Percentiles rank a stretch among this genome's conserved stretches.
phyloP scores from a whole-genome alignment of 129 eudicot genomes.

The Lactuca saligna region DNA sequence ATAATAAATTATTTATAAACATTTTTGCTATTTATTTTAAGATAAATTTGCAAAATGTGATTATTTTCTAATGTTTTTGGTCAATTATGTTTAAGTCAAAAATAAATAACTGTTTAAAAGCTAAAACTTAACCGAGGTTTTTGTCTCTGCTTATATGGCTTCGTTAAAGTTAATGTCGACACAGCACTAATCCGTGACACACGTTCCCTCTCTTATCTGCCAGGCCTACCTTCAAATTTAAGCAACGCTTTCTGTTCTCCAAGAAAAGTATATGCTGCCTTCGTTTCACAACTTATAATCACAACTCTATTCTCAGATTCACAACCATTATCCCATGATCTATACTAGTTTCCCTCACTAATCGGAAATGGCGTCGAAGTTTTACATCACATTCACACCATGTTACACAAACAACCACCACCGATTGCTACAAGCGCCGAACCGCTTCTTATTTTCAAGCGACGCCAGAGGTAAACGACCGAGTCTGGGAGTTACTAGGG shows the following conservation, averaged over 20 bases:
- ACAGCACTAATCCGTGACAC: conserved; percentile 4
- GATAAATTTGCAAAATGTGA: too few relatives aligned
- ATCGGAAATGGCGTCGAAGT: conserved; percentile 27
- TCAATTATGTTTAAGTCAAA: too few relatives aligned
- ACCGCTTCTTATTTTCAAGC: conserved; percentile 6
- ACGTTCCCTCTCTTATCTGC: conserved; percentile 9
- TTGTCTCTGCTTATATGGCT: too few relatives aligned
- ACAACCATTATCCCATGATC: conserved; percentile 7
- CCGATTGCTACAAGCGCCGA: conserved; percentile 2
- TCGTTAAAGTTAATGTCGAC: background rate
- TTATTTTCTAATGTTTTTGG: too few relatives aligned
- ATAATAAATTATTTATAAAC: too few relatives aligned
- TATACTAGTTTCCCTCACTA: background rate
- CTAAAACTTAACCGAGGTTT: background rate
- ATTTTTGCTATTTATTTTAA: too few relatives aligned
- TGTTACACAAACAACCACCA: conserved; percentile 3
- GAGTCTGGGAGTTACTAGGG: conserved; percentile 21
- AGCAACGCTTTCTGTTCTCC: conserved; percentile 30
- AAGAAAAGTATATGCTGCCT: conserved; percentile 17
- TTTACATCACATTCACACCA: conserved; percentile 26
- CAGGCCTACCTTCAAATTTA: conserved; percentile 16
- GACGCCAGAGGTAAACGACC: background rate
- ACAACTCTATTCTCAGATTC: background rate
- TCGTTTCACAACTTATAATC: background rate
- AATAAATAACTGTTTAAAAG: too few relatives aligned